Conservation (phyloP, 2,329 filamentous ascomycete genomes). For the Fusarium sp. region DNA sequence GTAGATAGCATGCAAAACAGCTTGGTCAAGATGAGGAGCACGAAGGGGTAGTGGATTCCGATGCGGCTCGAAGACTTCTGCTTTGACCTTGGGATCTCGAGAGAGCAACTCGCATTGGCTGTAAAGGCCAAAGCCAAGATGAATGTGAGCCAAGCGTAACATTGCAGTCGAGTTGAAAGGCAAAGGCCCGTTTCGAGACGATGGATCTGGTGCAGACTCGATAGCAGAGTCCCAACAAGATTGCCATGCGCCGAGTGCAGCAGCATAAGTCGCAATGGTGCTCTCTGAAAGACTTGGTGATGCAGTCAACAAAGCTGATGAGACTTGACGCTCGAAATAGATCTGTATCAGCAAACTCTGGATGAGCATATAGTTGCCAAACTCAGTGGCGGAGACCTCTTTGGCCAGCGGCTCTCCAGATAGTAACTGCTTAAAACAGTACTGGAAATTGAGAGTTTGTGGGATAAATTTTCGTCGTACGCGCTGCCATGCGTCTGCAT, state of each 20-base stretch:
- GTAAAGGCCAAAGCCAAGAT: background rate
- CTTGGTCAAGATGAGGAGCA: conserved; percentile 21
- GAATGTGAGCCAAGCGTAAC: background rate
- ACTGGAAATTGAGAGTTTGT: background rate
- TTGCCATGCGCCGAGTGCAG: background rate
- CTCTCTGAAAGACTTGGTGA: background rate
- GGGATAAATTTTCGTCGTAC: background rate
- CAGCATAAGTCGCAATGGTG: background rate
- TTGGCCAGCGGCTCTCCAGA: background rate
- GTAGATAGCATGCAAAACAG: conserved; percentile 23
- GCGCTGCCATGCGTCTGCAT: background rate
- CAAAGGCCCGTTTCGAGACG: background rate
- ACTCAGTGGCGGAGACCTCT: conserved; percentile 11
- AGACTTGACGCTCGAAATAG: conserved; percentile 17
- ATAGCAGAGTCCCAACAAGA: background rate
- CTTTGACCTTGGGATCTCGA: background rate
- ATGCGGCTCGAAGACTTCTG: background rate
- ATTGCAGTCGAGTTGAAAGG: conserved; percentile 4
- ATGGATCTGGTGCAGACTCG: background rate
- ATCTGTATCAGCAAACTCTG: conserved; percentile 22
- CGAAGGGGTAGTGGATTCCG: background rate
- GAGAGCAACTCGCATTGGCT: background rate
- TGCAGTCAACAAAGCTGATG: background rate
- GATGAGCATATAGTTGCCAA: conserved; percentile 28
- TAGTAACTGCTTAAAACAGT: background rate